Evolutionary conservation across 257 asterid species (phyloP).

Genomic region (Lavandula angustifolia): DNA sequence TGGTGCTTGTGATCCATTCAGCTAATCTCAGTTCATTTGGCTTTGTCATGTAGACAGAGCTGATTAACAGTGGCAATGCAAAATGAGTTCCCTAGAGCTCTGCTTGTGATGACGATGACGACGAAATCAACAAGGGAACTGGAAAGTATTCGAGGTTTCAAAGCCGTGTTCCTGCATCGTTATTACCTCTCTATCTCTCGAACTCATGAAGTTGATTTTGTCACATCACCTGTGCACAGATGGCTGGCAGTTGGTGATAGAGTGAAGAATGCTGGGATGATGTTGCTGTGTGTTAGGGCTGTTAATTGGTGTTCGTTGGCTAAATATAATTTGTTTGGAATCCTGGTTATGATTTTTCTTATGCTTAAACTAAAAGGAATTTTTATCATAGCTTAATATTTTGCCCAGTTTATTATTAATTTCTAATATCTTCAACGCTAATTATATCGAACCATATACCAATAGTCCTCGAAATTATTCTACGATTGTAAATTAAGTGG

Average conservation of each 20-base stretch:
- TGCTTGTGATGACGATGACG: constrained; percentile 44
- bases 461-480: no score
- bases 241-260: not conserved
- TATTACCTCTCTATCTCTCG: not conserved
- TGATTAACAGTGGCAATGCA: constrained; percentile 43
- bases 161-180: constrained; percentile 11
- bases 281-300: constrained; percentile 18
- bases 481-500: no score
- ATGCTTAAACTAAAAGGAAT: constrained; percentile 4
- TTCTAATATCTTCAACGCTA: not conserved
- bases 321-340: constrained; percentile 26
- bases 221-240: constrained; percentile 32
- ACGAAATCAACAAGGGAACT: constrained; percentile 37
- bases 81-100: constrained; percentile 52
- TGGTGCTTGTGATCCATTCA: constrained; percentile 43
- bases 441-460: not conserved
- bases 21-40: constrained; percentile 54
- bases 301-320: constrained; percentile 26
- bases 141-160: constrained; percentile 39
- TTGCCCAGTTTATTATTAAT: not conserved
- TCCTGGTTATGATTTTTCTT: constrained; percentile 28
- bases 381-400: not conserved
- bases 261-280: constrained; percentile 18
- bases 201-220: constrained; percentile 10
- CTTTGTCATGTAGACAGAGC: constrained; percentile 49